These are phyloP conservation scores for Dimargaris xerosporica DNA, from an alignment of 192 early-diverging fungal species.

Conservation along the genomic window DNA sequence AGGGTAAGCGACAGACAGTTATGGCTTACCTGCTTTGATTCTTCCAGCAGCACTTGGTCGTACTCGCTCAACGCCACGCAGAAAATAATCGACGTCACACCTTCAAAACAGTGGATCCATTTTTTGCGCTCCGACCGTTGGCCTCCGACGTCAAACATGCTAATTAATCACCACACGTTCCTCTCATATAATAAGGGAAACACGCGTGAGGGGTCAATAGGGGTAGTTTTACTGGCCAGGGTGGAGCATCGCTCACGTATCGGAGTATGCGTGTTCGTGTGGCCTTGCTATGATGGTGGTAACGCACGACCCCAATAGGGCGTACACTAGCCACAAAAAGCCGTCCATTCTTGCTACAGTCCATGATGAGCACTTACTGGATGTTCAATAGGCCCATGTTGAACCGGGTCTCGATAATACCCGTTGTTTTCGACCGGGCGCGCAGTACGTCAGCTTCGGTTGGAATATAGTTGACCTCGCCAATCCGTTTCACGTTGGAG, in stretches of 20 bases:
- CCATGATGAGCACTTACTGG: slow-evolving; percentile 42
- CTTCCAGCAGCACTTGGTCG: slow-evolving; percentile 82
- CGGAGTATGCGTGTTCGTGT: no score
- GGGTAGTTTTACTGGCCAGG: no score
- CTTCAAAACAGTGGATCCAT: slow-evolving; percentile 81
- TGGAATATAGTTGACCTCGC: slow-evolving; percentile 69
- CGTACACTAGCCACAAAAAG: no score
- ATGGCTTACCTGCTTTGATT: slow-evolving; percentile 45
- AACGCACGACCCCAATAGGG: no score
- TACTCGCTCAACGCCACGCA: slow-evolving; percentile 87
- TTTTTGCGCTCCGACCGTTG: slow-evolving; percentile 72
- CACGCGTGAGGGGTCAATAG: no score
- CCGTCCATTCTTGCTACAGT: neutral
- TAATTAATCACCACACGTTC: no score
- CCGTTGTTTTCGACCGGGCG: slow-evolving; percentile 96
- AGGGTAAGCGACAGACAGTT: no score
- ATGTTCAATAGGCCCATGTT: slow-evolving; percentile 80
- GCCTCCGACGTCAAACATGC: slow-evolving; percentile 81
- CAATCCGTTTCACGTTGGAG: slow-evolving; percentile 72
- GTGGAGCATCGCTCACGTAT: no score
- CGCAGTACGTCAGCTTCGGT: slow-evolving; percentile 85
- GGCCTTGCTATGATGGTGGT: no score
- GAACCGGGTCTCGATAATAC: slow-evolving; percentile 90
- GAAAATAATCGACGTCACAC: slow-evolving; percentile 83
- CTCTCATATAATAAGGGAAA: no score